A percentile compares a stretch with the other conserved stretches of the same genome.
Evolutionary conservation across 2,329 filamentous ascomycete species (phyloP).

Genomic region (Penicillium sumatraense): DNA sequence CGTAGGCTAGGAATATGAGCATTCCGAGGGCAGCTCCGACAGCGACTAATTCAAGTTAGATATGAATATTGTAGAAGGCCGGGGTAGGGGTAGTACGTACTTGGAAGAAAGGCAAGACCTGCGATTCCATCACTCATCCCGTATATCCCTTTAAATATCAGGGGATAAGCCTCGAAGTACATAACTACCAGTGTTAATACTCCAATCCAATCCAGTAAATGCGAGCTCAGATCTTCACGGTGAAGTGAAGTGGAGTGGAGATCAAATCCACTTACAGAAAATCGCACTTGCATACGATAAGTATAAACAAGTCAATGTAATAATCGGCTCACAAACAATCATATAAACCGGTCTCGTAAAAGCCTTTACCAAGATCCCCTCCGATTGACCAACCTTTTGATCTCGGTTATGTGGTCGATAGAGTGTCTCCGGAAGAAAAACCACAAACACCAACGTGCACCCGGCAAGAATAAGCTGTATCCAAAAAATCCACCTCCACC

Average conservation of each 20-base stretch:
- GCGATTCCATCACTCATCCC: not conserved
- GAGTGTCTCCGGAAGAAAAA: slow-evolving; percentile 69
- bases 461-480: slow-evolving; percentile 68
- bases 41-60: not conserved
- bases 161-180: slow-evolving; percentile 7
- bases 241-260: too few relatives aligned
- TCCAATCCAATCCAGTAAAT: too few relatives aligned
- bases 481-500: slow-evolving; percentile 54
- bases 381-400: too few relatives aligned
- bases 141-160: slow-evolving; percentile 6
- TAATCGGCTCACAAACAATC: slow-evolving; percentile 38
- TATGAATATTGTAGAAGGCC: too few relatives aligned
- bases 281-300: slow-evolving; percentile 62
- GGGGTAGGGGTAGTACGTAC: not conserved
- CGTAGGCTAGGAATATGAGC: not conserved
- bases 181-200: slow-evolving; percentile 1
- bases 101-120: slow-evolving; percentile 2
- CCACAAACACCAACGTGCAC: slow-evolving; percentile 59
- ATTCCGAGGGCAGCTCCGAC: not conserved
- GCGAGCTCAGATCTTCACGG: too few relatives aligned
- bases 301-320: slow-evolving; percentile 39
- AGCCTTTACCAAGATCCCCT: slow-evolving; percentile 32
- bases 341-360: slow-evolving; percentile 56
- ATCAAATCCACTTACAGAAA: slow-evolving; percentile 1
- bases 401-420: slow-evolving; percentile 24